Percentiles rank a stretch among this genome's conserved stretches.
Conservation (phyloP, 139 green algal species). For the Yamagishiella unicocca region DNA sequence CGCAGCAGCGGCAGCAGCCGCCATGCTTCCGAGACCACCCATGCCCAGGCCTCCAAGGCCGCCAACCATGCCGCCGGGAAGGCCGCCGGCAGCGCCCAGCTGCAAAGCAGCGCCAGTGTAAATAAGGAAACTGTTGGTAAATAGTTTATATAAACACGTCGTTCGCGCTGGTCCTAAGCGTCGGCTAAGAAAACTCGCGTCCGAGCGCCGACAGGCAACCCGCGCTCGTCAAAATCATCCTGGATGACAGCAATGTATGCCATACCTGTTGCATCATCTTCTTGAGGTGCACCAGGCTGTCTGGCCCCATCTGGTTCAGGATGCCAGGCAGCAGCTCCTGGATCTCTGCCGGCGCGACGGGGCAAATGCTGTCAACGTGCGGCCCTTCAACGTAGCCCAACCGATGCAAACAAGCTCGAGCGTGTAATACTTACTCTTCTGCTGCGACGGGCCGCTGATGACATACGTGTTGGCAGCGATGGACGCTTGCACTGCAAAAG, state of each 20-base stretch:
- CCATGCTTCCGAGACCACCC: constrained; percentile 43
- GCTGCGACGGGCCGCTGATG: constrained; percentile 88
- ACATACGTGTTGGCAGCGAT: constrained; percentile 99
- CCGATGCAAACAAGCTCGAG: no score
- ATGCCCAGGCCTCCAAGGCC: constrained; percentile 12
- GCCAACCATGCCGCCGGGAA: background rate
- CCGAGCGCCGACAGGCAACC: background rate
- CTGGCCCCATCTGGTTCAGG: constrained; percentile 88
- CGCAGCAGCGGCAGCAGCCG: constrained; percentile 54
- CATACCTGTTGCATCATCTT: constrained; percentile 80
- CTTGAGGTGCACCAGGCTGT: constrained; percentile 86
- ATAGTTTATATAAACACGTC: background rate
- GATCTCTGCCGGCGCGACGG: constrained; percentile 69
- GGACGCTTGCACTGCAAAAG: constrained; percentile 95
- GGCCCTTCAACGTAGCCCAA: background rate
- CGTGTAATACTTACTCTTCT: constrained; percentile 64
- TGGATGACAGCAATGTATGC: background rate
- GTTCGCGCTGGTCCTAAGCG: background rate
- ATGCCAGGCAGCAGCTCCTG: constrained; percentile 89
- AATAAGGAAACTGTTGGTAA: background rate
- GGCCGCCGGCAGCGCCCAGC: constrained; percentile 6
- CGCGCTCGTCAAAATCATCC: background rate
- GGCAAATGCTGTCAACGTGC: background rate
- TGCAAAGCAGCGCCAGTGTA: background rate
- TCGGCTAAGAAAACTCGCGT: background rate